phyloP scores from a whole-genome alignment of 1,139 yeast genomes.

The Pichia sp. region DNA sequence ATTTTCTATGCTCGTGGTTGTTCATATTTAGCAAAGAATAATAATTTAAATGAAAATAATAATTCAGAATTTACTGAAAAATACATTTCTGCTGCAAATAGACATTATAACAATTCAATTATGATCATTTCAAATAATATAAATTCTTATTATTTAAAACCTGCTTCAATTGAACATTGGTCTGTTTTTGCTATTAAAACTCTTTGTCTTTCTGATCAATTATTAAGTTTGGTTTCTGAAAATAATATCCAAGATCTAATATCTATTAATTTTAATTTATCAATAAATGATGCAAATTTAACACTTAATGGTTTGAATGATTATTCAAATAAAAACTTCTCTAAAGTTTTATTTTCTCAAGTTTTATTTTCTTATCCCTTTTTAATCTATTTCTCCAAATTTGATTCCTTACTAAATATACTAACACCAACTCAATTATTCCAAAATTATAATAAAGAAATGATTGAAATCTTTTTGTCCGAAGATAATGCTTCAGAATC shows the following conservation, averaged over 20 bases:
- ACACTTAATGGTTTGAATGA: slow-evolving; percentile 2
- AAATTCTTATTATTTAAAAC: neutral
- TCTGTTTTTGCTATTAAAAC: slow-evolving; percentile 34
- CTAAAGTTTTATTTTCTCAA: slow-evolving; percentile 30
- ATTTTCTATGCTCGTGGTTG: slow-evolving; percentile 38
- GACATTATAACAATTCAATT: slow-evolving; percentile 27
- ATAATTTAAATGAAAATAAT: slow-evolving; percentile 15
- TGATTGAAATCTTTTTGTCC: slow-evolving; percentile 27
- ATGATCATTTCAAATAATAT: slow-evolving; percentile 1
- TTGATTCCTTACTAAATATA: slow-evolving; percentile 26
- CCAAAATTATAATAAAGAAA: slow-evolving; percentile 28
- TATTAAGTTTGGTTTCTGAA: slow-evolving; percentile 29
- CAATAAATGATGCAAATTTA: slow-evolving; percentile 1
- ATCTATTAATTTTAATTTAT: neutral
- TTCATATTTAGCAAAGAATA: slow-evolving; percentile 31
- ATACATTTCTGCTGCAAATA: slow-evolving; percentile 23
- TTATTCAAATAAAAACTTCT: neutral
- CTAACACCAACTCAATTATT: slow-evolving; percentile 37
- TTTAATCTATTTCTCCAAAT: slow-evolving; percentile 29
- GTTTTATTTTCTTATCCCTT: slow-evolving; percentile 36
- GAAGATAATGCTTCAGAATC: neutral
- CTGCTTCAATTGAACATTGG: slow-evolving; percentile 30
- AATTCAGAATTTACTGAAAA: slow-evolving; percentile 6
- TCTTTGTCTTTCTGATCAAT: slow-evolving; percentile 34
- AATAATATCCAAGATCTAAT: slow-evolving; percentile 8